Evolutionary conservation across 73 alveolate genomes (phyloP), one percentile per base, ranked within the genome.

Genomic region (Symbiodinium natans): DNA sequence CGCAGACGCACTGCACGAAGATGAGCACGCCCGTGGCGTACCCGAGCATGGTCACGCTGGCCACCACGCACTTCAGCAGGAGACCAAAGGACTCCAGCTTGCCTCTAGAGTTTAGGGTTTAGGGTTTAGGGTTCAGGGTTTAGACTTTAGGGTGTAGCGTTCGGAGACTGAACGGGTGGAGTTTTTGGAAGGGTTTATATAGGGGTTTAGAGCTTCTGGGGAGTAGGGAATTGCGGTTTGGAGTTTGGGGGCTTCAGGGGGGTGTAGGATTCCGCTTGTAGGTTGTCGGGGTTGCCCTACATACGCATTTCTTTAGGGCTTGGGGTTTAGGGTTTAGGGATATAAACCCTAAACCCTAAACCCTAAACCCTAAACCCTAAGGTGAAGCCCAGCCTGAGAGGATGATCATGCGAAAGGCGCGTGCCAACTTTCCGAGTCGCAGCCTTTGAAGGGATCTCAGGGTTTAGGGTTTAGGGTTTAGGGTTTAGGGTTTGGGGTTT

Each of bases 341-440:
- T n/a, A 13, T 56, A 56, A 56, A 56, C 74, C 74, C 74, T 56
- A 56, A 56, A 56, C 74, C 74, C 74, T 56, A 56, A 15, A 56
- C 77, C 36, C 77, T 19, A 63, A 21, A 6, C 77, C 40, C 36
- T 63, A 63, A 5, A 21, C 77, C 77, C 40, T 6, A 0, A 2
- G 31, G 3, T 13, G 27, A 7, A 33, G 43, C 25, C 84, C 25
- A 73, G 43, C 95, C 95, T 68, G 95, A 88, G 71, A 88, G 95
- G 41, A 88, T 88, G 95, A 88, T 88, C 95, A 88, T 88, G 13
- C 95, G 95, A 88, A 88, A 88, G 52, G 95, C 95, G 41, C 95
- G 82, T 38, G 95, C 95, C 41, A 88, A 52, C 46, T 88, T 88
- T 5, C 95, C 95, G 41, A 88, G 74, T 3, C 95, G 85, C 46